phyloP scores from a whole-genome alignment of 2,329 filamentous ascomycete species.

The Exophiala calicioides region DNA sequence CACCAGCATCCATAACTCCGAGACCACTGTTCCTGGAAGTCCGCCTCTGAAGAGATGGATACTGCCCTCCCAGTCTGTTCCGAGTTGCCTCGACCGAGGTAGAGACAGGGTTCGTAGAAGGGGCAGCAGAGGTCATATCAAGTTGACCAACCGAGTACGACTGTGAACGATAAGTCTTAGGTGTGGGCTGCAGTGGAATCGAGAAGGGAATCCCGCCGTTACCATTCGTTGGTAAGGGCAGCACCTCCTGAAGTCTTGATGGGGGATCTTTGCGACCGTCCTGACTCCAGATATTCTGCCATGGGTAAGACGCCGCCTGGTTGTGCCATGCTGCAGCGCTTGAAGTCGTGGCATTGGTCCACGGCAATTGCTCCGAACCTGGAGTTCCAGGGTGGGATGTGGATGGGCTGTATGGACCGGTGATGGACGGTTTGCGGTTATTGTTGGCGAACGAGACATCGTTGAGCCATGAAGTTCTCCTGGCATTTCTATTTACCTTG shows the following conservation, averaged over 20 bases:
- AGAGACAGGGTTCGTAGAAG: conserved; percentile 37
- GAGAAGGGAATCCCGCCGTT: conserved; percentile 73
- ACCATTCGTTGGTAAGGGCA: conserved; percentile 62
- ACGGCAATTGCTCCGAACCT: conserved; percentile 61
- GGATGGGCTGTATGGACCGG: conserved; percentile 72
- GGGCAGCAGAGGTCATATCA: conserved; percentile 48
- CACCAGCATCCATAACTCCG: conserved; percentile 48
- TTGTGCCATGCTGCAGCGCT: conserved; percentile 25
- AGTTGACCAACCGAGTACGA: conserved; percentile 94
- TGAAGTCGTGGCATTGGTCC: conserved; percentile 36
- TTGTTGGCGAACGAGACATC: conserved; percentile 68
- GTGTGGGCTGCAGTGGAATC: conserved; percentile 84
- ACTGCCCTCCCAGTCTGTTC: conserved; percentile 48
- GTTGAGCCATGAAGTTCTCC: conserved; percentile 82
- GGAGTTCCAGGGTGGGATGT: conserved; percentile 81
- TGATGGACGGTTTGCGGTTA: conserved; percentile 72
- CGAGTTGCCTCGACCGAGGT: conserved; percentile 37
- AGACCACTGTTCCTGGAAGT: conserved; percentile 63
- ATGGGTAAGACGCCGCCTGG: conserved; percentile 45
- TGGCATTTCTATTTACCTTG: conserved; percentile 62
- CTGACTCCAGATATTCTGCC: conserved; percentile 78
- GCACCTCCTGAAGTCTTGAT: conserved; percentile 72
- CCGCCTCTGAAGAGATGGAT: conserved; percentile 73
- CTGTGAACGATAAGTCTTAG: conserved; percentile 91
- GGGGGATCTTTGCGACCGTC: conserved; percentile 75